Base-by-base conservation (phyloP, 768 basidiomycete species). In the Piloderma croceum region DNA sequence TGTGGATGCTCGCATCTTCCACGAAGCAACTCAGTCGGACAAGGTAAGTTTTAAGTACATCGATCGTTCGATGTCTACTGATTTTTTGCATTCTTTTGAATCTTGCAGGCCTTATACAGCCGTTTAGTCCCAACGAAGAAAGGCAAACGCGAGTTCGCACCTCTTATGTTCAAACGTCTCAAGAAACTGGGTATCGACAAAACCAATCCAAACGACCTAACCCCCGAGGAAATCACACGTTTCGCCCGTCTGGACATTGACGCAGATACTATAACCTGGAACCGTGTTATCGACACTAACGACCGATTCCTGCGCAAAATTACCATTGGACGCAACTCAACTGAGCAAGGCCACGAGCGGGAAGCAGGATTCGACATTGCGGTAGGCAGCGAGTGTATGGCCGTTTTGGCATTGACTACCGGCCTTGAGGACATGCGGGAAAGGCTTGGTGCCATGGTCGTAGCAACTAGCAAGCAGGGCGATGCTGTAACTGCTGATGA, bases 381-480 rank as follows among this genome's bases (percentile, higher is more conserved):
- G 34, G 94, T 99, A 34, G 94, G 92, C 12, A 92, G 90, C 56
- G 94, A 99, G 68, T 86, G 84, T 54, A 99, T 99, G 94, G 94
- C 94, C 17, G 94, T 99, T 32, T 73, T 99, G 36, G 94, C 94
- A 3, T 70, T 98, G 53, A 82, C 84, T 13, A 98, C 86, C 12
- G 78, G 83, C 49, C 68, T 97, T 7, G 73, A 77, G 46, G 94
- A 99, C 58, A 97, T 97, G 92, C 78, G 85, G 36, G 77, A 88
- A 51, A 80, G 85, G 34, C 77, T 99, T 17, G 94, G 96, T 40
- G 81, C 83, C 17, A 99, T 98, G 93, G 94, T 99, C 20, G 90
- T 99, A 34, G 94, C 89, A 5, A 89, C 91, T 3, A 87, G 85
- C 69, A 93, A 88, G 60, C 74, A 71, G 17, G 96, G 94, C 17